Conservation (phyloP, 1,284 basidiomycete species). For the Ganoderma boninense region DNA sequence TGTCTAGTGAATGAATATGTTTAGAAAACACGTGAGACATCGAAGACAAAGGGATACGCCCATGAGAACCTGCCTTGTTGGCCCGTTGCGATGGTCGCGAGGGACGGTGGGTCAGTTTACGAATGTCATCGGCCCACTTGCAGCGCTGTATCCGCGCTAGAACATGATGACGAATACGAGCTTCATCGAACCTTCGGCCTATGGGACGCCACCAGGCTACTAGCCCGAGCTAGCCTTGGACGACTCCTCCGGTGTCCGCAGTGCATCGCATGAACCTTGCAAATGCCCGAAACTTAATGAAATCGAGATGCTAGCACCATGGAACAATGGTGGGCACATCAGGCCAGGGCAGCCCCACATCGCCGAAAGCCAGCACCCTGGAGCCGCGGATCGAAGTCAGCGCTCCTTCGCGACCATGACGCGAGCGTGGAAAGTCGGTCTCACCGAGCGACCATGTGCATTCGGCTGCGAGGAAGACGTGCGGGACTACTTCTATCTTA, state of each 20-base stretch:
- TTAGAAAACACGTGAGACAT: constrained; percentile 23
- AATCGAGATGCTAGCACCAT: constrained; percentile 2
- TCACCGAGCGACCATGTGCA: constrained; percentile 18
- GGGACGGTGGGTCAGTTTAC: constrained; percentile 15
- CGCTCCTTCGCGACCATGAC: not conserved
- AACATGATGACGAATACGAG: constrained; percentile 9
- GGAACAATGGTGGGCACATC: not conserved
- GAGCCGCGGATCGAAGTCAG: constrained; percentile 10
- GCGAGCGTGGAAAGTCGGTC: not conserved
- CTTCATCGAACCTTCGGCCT: not conserved
- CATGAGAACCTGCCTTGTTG: constrained; percentile 18
- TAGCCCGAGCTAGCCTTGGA: constrained; percentile 3
- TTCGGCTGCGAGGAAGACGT: constrained; percentile 13
- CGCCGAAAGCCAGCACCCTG: not conserved
- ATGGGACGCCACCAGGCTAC: constrained; percentile 1
- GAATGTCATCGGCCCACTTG: constrained; percentile 12
- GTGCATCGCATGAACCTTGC: not conserved
- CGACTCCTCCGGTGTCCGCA: not conserved
- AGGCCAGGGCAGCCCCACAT: not conserved
- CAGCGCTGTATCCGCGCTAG: constrained; percentile 13
- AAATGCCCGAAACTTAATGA: constrained; percentile 10
- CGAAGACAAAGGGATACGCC: constrained; percentile 26
- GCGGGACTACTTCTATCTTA: constrained; percentile 7
- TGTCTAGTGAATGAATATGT: constrained; percentile 19
- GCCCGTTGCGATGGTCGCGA: constrained; percentile 22